Conservation (phyloP, 73 alveolate genomes). For the Durusdinium trenchii region DNA sequence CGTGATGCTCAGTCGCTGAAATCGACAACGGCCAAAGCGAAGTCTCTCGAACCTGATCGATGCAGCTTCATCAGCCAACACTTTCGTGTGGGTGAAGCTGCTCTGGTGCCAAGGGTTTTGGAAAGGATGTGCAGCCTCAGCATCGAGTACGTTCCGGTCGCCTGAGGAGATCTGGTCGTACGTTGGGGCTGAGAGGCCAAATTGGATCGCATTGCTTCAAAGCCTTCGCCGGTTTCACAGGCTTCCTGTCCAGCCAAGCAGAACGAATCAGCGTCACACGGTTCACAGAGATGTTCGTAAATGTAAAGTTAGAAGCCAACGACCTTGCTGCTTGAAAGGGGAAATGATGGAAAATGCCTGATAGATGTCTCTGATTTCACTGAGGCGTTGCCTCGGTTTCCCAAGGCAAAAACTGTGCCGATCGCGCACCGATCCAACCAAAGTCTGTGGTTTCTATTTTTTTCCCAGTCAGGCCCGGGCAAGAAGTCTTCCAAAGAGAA, state of each 20-base stretch:
- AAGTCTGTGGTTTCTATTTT: background rate
- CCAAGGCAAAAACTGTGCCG: no score
- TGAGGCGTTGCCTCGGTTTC: conserved; percentile 78
- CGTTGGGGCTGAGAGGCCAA: no score
- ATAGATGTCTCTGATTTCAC: conserved; percentile 76
- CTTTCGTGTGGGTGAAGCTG: conserved; percentile 91
- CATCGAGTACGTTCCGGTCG: background rate
- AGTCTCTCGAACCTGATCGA: conserved; percentile 54
- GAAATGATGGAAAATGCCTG: conserved; percentile 32
- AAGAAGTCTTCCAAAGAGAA: conserved; percentile 79
- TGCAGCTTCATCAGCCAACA: conserved; percentile 90
- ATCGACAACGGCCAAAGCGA: background rate
- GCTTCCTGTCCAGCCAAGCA: conserved; percentile 34
- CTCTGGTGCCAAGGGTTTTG: conserved; percentile 94
- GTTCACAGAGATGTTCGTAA: background rate
- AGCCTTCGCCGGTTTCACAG: conserved; percentile 91
- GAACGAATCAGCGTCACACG: background rate
- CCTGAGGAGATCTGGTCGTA: background rate
- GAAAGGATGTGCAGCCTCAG: conserved; percentile 86
- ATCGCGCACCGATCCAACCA: background rate
- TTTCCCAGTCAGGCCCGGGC: background rate
- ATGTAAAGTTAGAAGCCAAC: background rate
- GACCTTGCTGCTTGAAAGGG: background rate
- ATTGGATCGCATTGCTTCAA: conserved; percentile 47
- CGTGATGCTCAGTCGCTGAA: background rate